Percentiles rank a stretch among this genome's conserved stretches.
Evolutionary conservation across 192 early-diverging fungal species (phyloP).

Genomic region (Coemansia sp.): DNA sequence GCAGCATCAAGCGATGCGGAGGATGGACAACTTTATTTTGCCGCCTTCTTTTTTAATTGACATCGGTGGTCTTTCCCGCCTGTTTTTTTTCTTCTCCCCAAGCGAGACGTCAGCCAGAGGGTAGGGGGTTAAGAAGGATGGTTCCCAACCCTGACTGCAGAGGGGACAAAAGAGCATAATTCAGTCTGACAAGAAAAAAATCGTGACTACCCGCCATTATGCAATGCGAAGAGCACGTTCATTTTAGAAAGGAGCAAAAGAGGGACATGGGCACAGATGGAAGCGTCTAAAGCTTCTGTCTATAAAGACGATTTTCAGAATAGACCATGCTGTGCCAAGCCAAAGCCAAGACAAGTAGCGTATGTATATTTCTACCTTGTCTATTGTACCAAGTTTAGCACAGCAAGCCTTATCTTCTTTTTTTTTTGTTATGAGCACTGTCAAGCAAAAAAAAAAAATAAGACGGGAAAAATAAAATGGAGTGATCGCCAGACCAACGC

Average conservation of each 20-base stretch:
- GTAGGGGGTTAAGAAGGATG: background rate
- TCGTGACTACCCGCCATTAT: background rate
- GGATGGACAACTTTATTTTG: conserved; percentile 1
- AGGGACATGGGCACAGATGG: background rate
- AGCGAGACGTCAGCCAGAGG: background rate
- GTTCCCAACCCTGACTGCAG: background rate
- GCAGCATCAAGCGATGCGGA: background rate
- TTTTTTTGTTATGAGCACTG: conserved; percentile 1
- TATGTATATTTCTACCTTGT: background rate
- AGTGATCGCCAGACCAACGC: conserved; percentile 3
- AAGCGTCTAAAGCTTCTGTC: background rate
- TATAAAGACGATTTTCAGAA: background rate
- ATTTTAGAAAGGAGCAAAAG: background rate
- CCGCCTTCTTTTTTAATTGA: background rate
- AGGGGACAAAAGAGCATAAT: background rate
- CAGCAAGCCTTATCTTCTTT: background rate
- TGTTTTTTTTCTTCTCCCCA: background rate
- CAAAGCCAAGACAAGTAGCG: background rate
- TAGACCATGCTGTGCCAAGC: background rate
- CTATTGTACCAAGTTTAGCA: background rate
- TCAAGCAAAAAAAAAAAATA: background rate
- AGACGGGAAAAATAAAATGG: background rate
- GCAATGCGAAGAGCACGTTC: background rate
- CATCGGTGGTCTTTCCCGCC: background rate
- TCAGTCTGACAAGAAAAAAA: background rate